These are phyloP conservation scores for Cardiosporidium cionae DNA, from an alignment of 169 alveolate species.

Conservation along the genomic window DNA sequence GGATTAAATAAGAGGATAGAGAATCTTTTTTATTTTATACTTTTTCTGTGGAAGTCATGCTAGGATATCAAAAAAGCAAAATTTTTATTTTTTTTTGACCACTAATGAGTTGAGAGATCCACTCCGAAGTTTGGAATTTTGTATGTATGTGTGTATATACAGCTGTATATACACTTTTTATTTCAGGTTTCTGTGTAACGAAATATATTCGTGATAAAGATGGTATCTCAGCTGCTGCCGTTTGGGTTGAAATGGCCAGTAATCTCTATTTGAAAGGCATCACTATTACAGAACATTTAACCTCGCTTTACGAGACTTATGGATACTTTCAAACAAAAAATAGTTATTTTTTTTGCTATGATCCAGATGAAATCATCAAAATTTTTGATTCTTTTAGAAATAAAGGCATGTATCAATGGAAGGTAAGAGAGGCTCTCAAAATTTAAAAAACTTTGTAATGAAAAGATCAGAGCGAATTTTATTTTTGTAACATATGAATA, in stretches of 20 bases:
- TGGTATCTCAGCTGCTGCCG: slow-evolving; percentile 68
- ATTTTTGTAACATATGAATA: too few relatives aligned
- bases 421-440: background rate
- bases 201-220: slow-evolving; percentile 56
- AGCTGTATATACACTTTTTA: background rate
- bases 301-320: slow-evolving; percentile 31
- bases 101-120: too few relatives aligned
- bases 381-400: slow-evolving; percentile 48
- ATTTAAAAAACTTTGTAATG: too few relatives aligned
- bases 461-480: too few relatives aligned
- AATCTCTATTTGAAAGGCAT: slow-evolving; percentile 35
- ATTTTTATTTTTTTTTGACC: too few relatives aligned
- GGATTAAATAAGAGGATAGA: too few relatives aligned
- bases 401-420: slow-evolving; percentile 15
- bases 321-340: slow-evolving; percentile 56
- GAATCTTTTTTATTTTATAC: too few relatives aligned
- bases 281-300: slow-evolving; percentile 35
- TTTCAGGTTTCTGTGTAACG: slow-evolving; percentile 49
- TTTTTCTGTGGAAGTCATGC: too few relatives aligned
- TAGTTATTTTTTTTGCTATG: slow-evolving; percentile 47
- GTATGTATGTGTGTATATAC: background rate
- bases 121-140: too few relatives aligned
- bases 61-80: too few relatives aligned
- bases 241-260: slow-evolving; percentile 47
- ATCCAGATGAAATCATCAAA: slow-evolving; percentile 30